A percentile compares a stretch with the other conserved stretches of the same genome.
Conservation (phyloP, 371 early-diverging fungal genomes). For the Catenaria anguillulae region DNA sequence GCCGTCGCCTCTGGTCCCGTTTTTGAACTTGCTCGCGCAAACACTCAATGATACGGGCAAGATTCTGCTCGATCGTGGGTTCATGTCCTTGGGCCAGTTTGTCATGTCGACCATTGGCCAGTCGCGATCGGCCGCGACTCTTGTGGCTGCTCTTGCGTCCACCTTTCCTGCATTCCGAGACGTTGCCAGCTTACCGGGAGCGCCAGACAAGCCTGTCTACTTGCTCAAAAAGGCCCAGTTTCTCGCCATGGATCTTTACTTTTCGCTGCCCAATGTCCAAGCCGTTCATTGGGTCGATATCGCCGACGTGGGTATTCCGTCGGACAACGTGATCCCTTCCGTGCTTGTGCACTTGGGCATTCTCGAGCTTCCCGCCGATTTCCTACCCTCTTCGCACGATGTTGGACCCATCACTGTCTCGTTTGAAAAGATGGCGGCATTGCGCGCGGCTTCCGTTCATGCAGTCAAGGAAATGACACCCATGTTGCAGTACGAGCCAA, state of each 20-base stretch:
- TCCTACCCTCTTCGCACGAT: not conserved
- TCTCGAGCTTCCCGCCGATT: not conserved
- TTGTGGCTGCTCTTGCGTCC: slow-evolving; percentile 9
- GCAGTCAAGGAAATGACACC: not conserved
- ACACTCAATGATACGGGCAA: slow-evolving; percentile 16
- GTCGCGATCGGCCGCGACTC: slow-evolving; percentile 3
- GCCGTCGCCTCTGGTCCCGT: slow-evolving; percentile 14
- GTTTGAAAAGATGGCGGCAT: not conserved
- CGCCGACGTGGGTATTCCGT: slow-evolving; percentile 9
- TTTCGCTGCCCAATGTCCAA: slow-evolving; percentile 9
- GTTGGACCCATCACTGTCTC: not conserved
- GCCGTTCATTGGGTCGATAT: slow-evolving; percentile 8
- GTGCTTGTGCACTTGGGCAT: slow-evolving; percentile 5
- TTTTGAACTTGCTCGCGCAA: slow-evolving; percentile 9
- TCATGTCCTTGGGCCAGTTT: slow-evolving; percentile 15
- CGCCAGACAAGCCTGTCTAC: slow-evolving; percentile 1
- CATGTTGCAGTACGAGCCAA: not conserved
- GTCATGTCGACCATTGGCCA: slow-evolving; percentile 10
- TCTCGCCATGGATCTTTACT: slow-evolving; percentile 11
- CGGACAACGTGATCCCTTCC: slow-evolving; percentile 12
- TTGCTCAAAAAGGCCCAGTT: slow-evolving; percentile 16
- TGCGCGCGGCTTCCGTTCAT: not conserved
- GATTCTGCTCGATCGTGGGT: slow-evolving; percentile 10
- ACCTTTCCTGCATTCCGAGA: slow-evolving; percentile 16
- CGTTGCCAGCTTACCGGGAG: not conserved